Evolutionary conservation across 768 basidiomycete genomes (phyloP).

Genomic region (Termitomyces titanicus): DNA sequence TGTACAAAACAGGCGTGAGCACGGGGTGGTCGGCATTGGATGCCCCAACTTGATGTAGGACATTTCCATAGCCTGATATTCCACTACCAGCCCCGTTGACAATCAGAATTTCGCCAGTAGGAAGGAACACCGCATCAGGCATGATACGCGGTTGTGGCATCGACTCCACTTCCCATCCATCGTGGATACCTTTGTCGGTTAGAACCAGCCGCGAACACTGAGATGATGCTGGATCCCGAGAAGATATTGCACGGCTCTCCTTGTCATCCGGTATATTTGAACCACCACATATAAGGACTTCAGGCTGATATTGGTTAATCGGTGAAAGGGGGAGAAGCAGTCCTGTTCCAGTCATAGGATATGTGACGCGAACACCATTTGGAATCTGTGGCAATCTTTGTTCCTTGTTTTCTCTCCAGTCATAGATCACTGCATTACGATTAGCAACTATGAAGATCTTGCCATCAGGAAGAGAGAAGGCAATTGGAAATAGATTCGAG

Average conservation of each 20-base stretch:
- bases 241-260: constrained; percentile 60
- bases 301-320: constrained; percentile 58
- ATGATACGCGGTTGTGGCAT: constrained; percentile 76
- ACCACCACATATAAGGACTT: constrained; percentile 76
- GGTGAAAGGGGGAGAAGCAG: constrained; percentile 70
- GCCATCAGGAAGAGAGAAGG: constrained; percentile 67
- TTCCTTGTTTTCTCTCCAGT: constrained; percentile 66
- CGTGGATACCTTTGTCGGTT: constrained; percentile 56
- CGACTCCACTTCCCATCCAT: constrained; percentile 71
- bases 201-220: constrained; percentile 73
- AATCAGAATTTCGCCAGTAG: constrained; percentile 69
- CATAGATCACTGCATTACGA: constrained; percentile 74
- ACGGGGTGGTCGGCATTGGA: constrained; percentile 80
- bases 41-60: constrained; percentile 59
- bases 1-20: constrained; percentile 67
- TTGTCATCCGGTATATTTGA: constrained; percentile 60
- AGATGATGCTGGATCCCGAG: constrained; percentile 66
- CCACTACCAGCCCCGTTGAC: constrained; percentile 75
- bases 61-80: constrained; percentile 78
- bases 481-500: constrained; percentile 81
- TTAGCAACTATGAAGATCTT: constrained; percentile 76
- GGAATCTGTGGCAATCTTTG: constrained; percentile 62
- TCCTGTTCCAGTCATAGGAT: constrained; percentile 77
- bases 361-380: constrained; percentile 77
- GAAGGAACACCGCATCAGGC: constrained; percentile 79